phyloP scores from a whole-genome alignment of 2,329 filamentous ascomycete genomes.

The Westerdykella sp. region DNA sequence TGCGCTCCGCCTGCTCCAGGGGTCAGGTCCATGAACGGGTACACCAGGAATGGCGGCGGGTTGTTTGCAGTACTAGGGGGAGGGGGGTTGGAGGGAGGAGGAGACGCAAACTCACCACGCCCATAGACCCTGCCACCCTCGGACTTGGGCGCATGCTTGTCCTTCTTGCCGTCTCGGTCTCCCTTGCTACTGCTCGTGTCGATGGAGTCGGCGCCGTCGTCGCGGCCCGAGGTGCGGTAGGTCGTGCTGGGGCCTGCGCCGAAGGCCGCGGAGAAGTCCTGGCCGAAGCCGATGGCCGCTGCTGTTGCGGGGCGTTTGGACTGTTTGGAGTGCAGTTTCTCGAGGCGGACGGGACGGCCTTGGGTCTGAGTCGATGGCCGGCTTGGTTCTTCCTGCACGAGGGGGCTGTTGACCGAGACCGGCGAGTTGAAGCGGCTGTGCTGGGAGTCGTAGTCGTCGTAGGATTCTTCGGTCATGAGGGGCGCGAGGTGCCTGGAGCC shows the following conservation, averaged over 20 bases:
- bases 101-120: constrained; percentile 42
- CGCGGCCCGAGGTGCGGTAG: constrained; percentile 12
- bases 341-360: constrained; percentile 21
- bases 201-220: constrained; percentile 22
- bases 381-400: background rate
- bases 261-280: constrained; percentile 25
- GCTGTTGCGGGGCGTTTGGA: constrained; percentile 9
- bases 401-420: constrained; percentile 17
- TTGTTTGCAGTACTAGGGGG: background rate
- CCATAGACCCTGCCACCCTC: constrained; percentile 48
- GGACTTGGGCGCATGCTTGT: constrained; percentile 37
- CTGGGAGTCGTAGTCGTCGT: background rate
- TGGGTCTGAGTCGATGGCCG: constrained; percentile 11
- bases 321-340: constrained; percentile 14
- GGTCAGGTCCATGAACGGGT: background rate
- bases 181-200: constrained; percentile 32
- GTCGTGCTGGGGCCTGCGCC: constrained; percentile 27
- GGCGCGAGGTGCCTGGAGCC: constrained; percentile 21
- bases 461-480: constrained; percentile 11
- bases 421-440: constrained; percentile 15
- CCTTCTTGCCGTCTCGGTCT: constrained; percentile 37
- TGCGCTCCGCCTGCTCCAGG: constrained; percentile 44
- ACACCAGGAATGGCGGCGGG: constrained; percentile 28
- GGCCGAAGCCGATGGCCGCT: constrained; percentile 14
- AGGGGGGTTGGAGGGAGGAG: background rate